These are phyloP conservation scores for Przewalskia tangutica DNA, from an alignment of 257 asterid species.

Conservation along the genomic window DNA sequence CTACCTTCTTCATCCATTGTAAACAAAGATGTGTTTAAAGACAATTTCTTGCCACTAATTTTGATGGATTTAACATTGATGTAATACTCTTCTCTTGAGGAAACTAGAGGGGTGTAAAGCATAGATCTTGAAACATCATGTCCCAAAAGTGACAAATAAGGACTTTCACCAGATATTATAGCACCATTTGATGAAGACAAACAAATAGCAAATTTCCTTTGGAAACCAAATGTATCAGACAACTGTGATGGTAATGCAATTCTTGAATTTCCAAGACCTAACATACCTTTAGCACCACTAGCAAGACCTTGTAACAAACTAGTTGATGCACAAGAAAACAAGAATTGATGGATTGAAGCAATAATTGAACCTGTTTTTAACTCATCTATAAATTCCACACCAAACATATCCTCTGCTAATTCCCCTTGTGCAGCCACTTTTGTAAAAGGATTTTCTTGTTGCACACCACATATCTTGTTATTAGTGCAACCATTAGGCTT, in stretches of 20 bases:
- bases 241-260: conserved; percentile 58
- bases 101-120: conserved; percentile 49
- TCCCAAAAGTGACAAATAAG: conserved; percentile 10
- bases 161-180: conserved; percentile 53
- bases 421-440: conserved; percentile 30
- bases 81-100: conserved; percentile 34
- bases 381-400: conserved; percentile 42
- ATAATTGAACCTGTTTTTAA: conserved; percentile 24
- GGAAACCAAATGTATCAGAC: conserved; percentile 41
- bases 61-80: conserved; percentile 48
- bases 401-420: conserved; percentile 32
- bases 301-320: conserved; percentile 45
- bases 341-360: conserved; percentile 37
- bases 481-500: conserved; percentile 21
- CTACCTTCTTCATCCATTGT: conserved; percentile 21
- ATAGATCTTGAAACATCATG: conserved; percentile 33
- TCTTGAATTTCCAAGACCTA: conserved; percentile 63
- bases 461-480: conserved; percentile 36
- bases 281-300: conserved; percentile 44
- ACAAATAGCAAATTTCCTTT: conserved; percentile 55
- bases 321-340: conserved; percentile 46
- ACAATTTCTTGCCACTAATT: conserved; percentile 37
- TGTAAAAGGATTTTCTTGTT: conserved; percentile 44
- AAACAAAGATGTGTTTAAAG: conserved; percentile 4
- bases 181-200: conserved; percentile 52